phyloP scores from a whole-genome alignment of 106 monocot species.

The Gastrodia elata region DNA sequence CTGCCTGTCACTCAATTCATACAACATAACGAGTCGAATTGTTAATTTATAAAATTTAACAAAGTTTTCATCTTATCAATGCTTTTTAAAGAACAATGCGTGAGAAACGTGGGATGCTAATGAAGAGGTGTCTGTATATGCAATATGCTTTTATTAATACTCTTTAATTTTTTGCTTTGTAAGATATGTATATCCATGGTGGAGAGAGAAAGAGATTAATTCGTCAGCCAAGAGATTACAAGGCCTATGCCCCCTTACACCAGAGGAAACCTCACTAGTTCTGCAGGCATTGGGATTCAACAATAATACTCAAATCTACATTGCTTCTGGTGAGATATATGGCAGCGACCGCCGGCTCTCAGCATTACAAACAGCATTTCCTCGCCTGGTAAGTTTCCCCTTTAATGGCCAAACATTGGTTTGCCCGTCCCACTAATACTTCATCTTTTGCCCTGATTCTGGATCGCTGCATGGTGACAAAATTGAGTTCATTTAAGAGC shows the following conservation, averaged over 20 bases:
- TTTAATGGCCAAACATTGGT: background rate
- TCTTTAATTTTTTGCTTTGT: background rate
- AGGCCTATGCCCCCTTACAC: slow-evolving; percentile 83
- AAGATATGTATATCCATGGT: slow-evolving; percentile 97
- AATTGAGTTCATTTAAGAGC: background rate
- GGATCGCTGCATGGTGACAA: background rate
- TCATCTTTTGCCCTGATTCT: too few species aligned
- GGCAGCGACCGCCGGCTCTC: slow-evolving; percentile 51
- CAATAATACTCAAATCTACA: slow-evolving; percentile 58
- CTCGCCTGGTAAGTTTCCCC: slow-evolving; percentile 48
- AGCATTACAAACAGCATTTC: slow-evolving; percentile 51
- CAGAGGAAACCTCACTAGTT: slow-evolving; percentile 69
- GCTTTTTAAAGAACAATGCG: too few species aligned
- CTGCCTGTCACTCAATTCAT: too few species aligned
- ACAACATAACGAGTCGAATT: too few species aligned
- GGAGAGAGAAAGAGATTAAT: slow-evolving; percentile 93
- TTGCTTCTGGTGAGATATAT: slow-evolving; percentile 91
- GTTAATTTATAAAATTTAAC: too few species aligned
- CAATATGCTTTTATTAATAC: background rate
- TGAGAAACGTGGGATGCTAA: too few species aligned
- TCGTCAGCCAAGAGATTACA: slow-evolving; percentile 68
- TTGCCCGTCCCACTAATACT: too few species aligned
- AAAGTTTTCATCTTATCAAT: too few species aligned
- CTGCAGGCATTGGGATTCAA: slow-evolving; percentile 66
- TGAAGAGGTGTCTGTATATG: too few species aligned